Conservation (phyloP, 768 basidiomycete species). For the Auricularia sp. region DNA sequence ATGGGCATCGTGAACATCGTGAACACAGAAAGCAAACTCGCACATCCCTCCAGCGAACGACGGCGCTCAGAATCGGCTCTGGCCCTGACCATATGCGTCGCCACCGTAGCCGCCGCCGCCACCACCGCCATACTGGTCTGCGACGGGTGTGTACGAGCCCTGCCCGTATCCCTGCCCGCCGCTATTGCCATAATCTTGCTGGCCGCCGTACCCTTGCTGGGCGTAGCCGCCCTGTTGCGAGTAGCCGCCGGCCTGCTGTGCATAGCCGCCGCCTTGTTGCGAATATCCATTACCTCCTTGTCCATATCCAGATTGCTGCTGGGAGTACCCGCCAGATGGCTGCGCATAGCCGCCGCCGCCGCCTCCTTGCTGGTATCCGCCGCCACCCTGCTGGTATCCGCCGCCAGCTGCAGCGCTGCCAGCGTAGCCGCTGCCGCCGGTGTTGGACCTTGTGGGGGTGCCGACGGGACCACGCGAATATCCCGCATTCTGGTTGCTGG, state of each 20-base stretch:
- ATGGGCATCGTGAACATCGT: too few relatives aligned
- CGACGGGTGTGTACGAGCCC: background rate
- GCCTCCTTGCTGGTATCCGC: background rate
- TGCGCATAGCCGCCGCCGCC: background rate
- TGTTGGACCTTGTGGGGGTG: background rate
- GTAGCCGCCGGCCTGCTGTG: background rate
- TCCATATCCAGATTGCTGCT: background rate
- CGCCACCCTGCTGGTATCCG: background rate
- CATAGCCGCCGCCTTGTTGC: background rate
- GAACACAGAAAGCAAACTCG: background rate
- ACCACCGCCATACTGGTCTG: background rate
- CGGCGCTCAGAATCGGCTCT: background rate
- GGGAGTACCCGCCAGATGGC: background rate
- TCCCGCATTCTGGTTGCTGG: background rate
- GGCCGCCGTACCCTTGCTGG: background rate
- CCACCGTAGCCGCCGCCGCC: background rate
- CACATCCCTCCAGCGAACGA: background rate
- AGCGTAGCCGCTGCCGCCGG: background rate
- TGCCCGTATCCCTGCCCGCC: background rate
- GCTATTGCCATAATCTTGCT: background rate
- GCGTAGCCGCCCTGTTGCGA: background rate
- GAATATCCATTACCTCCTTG: background rate
- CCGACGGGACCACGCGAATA: background rate
- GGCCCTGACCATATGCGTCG: background rate
- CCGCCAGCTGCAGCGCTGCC: background rate